Base-by-base conservation (phyloP, 2,329 filamentous ascomycete species). In the Trichoderma breve region DNA sequence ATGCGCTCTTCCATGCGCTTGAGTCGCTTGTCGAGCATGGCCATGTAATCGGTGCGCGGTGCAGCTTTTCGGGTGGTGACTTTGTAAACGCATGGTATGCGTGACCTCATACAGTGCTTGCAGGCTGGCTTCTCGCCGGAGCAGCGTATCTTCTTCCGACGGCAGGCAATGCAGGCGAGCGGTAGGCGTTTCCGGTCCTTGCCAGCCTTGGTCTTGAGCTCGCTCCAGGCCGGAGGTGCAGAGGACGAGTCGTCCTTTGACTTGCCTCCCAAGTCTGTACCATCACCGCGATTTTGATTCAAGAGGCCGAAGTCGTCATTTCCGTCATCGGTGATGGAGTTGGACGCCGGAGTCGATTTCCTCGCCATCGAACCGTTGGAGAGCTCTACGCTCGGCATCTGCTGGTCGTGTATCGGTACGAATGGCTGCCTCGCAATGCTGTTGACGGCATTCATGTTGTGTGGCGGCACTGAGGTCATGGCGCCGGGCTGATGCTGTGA, bases 1-100 rank as follows among this genome's bases (percentile, higher is more conserved):
- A 98, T 96, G 71, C 95, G 91, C 78, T 98, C 95, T 82, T 99
- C 96, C 96, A 98, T 98, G 71, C 95, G 88, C 84, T 97, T 98
- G 75, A 98, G 82, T 68, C 96, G 89, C 83, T 97, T 98, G 83
- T 98, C 96, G 77, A 98, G 84, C 94, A 98, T 98, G 55, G 95
- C 94, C 96, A 98, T 98, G 82, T 98, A 98, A 82, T 98, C 96
- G 21, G 96, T 98, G 67, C 96, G 88, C 3, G 96, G 96, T 4
- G 95, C 94, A 1, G 95, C 94, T 81, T 98, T 98, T 73, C 96
- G 88, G 4, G 95, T 94, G 0, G 95, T 98, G 73, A 97, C 94
- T 79, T 98, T 98, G 86, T 98, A 99, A 5, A 98, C 95, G 80
- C 96, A 99, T 2, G 95, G 95, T 76, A 97, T 97, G 57, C 95